Conservation (phyloP, 2,329 filamentous ascomycete species). For the Neonectria neomacrospora region DNA sequence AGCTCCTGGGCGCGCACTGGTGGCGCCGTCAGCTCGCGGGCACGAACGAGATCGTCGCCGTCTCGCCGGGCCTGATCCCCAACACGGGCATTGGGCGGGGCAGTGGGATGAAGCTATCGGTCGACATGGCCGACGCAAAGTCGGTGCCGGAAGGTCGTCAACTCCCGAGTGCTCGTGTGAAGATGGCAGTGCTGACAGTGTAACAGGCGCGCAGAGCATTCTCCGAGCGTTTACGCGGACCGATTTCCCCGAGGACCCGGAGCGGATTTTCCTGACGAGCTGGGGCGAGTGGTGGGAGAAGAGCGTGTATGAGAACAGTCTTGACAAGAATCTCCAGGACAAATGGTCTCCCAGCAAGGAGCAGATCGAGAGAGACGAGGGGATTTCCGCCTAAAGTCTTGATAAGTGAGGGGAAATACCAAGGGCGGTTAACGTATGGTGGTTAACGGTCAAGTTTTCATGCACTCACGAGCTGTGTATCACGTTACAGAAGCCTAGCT, state of each 20-base stretch:
- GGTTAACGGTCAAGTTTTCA: background rate
- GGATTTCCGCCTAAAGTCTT: slow-evolving; percentile 26
- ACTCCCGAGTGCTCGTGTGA: background rate
- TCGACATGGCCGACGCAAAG: slow-evolving; percentile 60
- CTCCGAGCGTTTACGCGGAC: slow-evolving; percentile 56
- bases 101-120: slow-evolving; percentile 42
- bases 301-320: slow-evolving; percentile 52
- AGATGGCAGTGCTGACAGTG: slow-evolving; percentile 22
- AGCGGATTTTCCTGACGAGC: slow-evolving; percentile 65
- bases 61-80: slow-evolving; percentile 64
- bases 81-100: slow-evolving; percentile 55
- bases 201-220: slow-evolving; percentile 57
- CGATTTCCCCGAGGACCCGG: slow-evolving; percentile 62
- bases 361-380: slow-evolving; percentile 59
- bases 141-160: slow-evolving; percentile 56
- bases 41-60: slow-evolving; percentile 60
- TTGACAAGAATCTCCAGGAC: slow-evolving; percentile 61
- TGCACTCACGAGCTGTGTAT: background rate
- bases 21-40: slow-evolving; percentile 63
- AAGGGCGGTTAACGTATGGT: background rate
- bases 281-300: slow-evolving; percentile 68
- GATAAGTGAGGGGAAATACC: background rate
- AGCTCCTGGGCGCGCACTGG: slow-evolving; percentile 64
- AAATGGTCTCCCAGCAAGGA: slow-evolving; percentile 62
- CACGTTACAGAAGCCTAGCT: background rate